Evolutionary conservation across 139 green algal species (phyloP), one percentile per base, ranked within the genome.

Genomic region (Micractinium conductrix): DNA sequence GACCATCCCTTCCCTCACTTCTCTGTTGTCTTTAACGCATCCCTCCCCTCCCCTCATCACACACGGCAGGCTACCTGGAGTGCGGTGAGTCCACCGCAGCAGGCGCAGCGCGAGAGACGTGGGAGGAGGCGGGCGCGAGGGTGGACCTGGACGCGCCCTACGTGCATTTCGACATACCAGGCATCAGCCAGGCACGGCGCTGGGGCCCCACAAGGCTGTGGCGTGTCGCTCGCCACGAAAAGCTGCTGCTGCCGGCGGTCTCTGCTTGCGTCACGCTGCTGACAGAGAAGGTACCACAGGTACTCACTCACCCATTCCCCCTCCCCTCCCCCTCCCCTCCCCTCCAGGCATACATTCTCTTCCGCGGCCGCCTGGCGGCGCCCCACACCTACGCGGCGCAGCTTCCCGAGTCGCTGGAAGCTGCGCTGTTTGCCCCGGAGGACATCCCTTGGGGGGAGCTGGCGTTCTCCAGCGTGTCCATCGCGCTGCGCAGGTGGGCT

Each of bases 401-500:
- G 87, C 90, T 21, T 26, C 71, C 86, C 7, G 95, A 98, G 88
- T 94, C 91, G 1, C 81, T 96, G 35, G 95, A 97, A 60, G 87
- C 90, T 37, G 35, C 12, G 19, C 87, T 98, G 33, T 96, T 98
- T 75, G 71, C 58, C 0, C 92, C 94, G 0, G 74, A 91, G 8
- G 89, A 92, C 35, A 95, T 98, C 38, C 94, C 93, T 30, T 96
- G 92, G 72, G 87, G 93, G 35, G 26, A 91, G 58, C 83, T 97
- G 30, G 95, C 95, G 0, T 98, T 98, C 83, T 94, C 88, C 35
- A 92, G 87, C 0, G 85, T 98, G 21, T 62, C 63, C 24, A 58
- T 95, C 33, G 90, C 92, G 0, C 79, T 98, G 43, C 82, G 79
- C 44, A 84, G 69, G 74, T 78, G 86, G 67, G 50, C 65, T 40